Conservation (phyloP, 2,329 filamentous ascomycete genomes). For the Hypoxylon sp. region DNA sequence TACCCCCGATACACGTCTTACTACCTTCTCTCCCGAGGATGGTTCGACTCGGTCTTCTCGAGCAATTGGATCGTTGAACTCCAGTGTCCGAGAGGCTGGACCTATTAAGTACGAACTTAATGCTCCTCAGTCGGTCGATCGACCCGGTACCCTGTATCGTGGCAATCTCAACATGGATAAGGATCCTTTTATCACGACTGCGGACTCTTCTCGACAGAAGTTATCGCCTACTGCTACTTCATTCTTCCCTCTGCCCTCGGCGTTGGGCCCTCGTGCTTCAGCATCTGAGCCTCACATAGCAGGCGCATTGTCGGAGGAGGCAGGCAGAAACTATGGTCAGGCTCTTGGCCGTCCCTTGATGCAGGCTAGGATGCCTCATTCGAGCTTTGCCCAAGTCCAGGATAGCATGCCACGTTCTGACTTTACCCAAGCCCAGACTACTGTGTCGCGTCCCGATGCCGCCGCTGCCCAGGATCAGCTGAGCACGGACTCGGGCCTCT, state of each 20-base stretch:
- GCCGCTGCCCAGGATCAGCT: constrained; percentile 48
- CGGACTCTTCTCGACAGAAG: constrained; percentile 51
- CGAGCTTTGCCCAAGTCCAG: too few species aligned
- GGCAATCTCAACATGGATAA: constrained; percentile 44
- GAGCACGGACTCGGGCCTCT: constrained; percentile 58
- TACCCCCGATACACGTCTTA: constrained; percentile 71
- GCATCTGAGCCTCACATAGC: constrained; percentile 32
- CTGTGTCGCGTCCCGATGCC: background rate
- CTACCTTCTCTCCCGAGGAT: constrained; percentile 70
- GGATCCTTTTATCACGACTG: constrained; percentile 63
- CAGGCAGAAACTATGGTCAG: constrained; percentile 13
- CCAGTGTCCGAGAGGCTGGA: constrained; percentile 44
- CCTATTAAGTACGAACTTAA: constrained; percentile 38
- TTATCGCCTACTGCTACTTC: constrained; percentile 70
- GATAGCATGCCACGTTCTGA: background rate
- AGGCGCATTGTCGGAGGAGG: constrained; percentile 27
- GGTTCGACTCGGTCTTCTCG: constrained; percentile 56
- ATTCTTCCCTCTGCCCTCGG: constrained; percentile 62
- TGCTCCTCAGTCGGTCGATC: constrained; percentile 39
- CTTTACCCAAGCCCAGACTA: constrained; percentile 44
- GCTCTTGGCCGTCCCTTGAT: constrained; percentile 18
- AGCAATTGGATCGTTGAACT: constrained; percentile 46
- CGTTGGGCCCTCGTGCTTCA: constrained; percentile 19
- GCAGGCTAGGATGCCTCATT: background rate
- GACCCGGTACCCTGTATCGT: constrained; percentile 36